Evolutionary conservation across 176 grass and related monocot genomes (phyloP).

Genomic region (Thinopyrum elongatum): DNA sequence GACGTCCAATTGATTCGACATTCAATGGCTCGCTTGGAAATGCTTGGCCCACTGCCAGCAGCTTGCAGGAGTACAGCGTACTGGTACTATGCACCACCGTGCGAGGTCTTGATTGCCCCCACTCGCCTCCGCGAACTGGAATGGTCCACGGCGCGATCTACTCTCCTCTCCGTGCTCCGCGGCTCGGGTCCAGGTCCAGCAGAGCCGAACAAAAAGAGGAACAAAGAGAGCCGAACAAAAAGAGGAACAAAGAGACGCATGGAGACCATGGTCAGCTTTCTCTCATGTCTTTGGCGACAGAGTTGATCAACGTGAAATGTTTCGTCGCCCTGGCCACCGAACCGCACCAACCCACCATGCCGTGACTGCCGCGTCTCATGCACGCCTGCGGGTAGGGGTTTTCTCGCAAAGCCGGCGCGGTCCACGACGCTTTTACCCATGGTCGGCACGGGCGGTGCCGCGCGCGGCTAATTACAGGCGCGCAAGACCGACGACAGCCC

Average conservation of each 20-base stretch:
- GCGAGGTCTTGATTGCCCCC: background rate
- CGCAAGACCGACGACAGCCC: background rate
- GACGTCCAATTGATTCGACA: conserved; percentile 6
- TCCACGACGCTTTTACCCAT: background rate
- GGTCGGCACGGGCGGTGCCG: conserved; percentile 3
- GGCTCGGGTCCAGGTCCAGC: background rate
- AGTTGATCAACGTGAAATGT: background rate
- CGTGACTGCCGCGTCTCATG: conserved; percentile 11
- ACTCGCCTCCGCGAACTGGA: conserved; percentile 9
- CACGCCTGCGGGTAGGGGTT: background rate
- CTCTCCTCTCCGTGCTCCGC: background rate
- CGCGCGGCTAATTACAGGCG: background rate
- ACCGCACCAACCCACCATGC: background rate
- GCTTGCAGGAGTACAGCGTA: background rate
- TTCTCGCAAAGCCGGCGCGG: conserved; percentile 7
- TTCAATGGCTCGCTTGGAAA: conserved; percentile 32
- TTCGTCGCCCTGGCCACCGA: background rate
- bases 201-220: background rate
- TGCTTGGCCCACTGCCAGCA: conserved; percentile 27
- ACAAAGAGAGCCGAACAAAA: background rate
- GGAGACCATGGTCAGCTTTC: background rate
- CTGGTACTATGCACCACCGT: background rate
- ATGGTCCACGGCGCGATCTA: background rate
- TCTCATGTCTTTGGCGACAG: conserved; percentile 3
- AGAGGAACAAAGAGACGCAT: background rate